phyloP scores from a whole-genome alignment of 1,284 basidiomycete species.

The Rhodotorula sp. region DNA sequence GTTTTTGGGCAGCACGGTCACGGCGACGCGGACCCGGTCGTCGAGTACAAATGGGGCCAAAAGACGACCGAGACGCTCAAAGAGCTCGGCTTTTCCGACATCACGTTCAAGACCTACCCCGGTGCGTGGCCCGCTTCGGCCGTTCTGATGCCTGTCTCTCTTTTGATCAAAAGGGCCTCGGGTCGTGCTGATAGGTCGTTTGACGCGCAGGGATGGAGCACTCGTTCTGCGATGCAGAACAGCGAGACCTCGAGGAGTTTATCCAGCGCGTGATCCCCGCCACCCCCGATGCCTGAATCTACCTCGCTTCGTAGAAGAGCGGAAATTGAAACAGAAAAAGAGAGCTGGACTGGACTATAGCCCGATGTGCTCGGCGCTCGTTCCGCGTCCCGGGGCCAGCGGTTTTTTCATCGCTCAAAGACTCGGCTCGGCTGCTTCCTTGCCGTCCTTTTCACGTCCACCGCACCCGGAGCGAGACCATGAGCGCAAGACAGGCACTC shows the following conservation, averaged over 20 bases:
- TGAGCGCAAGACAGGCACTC: no score
- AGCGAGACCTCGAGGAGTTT: constrained; percentile 27
- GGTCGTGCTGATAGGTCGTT: background rate
- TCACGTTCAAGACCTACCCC: constrained; percentile 40
- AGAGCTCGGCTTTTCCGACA: constrained; percentile 38
- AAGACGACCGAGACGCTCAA: constrained; percentile 34
- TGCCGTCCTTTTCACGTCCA: no score
- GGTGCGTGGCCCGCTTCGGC: constrained; percentile 12
- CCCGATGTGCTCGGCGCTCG: no score
- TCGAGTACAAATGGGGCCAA: constrained; percentile 51
- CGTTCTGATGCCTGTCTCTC: no score
- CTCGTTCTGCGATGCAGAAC: constrained; percentile 28
- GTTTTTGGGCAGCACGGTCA: constrained; percentile 63
- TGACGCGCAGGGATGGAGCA: constrained; percentile 30
- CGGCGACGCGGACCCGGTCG: constrained; percentile 72
- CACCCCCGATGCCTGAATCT: constrained; percentile 51
- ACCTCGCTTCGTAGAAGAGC: no score
- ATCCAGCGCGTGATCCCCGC: constrained; percentile 43
- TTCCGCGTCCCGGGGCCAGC: no score
- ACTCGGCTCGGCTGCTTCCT: no score
- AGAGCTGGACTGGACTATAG: no score
- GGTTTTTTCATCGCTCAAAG: no score
- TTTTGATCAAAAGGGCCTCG: background rate
- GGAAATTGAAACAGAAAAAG: no score
- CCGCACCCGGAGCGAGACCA: no score